Base-by-base conservation (phyloP, 108 stramenopile species). In the Schizochytrium sp. region DNA sequence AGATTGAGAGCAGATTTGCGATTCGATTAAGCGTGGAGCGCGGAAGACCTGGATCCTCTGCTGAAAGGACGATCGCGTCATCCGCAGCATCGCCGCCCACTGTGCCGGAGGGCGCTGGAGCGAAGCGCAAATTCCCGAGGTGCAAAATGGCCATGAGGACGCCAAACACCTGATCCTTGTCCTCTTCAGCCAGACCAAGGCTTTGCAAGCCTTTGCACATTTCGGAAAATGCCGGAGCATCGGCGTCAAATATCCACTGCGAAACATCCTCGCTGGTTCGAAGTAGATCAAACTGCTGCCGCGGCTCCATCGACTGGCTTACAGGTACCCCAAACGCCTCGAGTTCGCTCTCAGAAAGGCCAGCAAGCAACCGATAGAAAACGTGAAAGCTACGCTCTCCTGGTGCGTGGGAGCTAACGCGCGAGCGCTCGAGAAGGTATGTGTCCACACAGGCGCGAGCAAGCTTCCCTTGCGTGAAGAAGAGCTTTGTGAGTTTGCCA, bases 341-440 rank as follows among this genome's bases (percentile, higher is more conserved):
- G 51, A 47, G 76, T 45, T 83, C 76, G 48, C 16, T 23, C 16
- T 12, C 14, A 16, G 48, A 16, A 12, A 83, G 76, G 76, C 76
- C 94, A 8, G 5, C 41, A 21, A 89, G 18, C 19, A 93, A 87
- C 89, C 94, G 94, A 87, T 94, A 94, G 57, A 94, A 94, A 3
- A 94, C 87, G 87, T 94, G 94, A 90, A 91, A 94, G 91, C 93
- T 94, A 51, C 94, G 41, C 89, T 94, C 94, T 8, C 76, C 18
- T 19, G 76, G 95, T 19, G 92, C 83, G 60, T 93, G 94, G 10
- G 57, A 44, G 4, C 89, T 93, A 21, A 93, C 91, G 44, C 94
- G 47, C 48, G 90, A 89, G 71, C 92, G 93, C 58, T 94, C 94
- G 23, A 94, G 90, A 58, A 94, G 91, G 91, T 93, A 94, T 58